Percentiles rank a stretch among this genome's conserved stretches.
These are phyloP conservation scores for Colletotrichum cuscutae DNA, from an alignment of 2,329 filamentous ascomycete genomes.

Conservation along the genomic window DNA sequence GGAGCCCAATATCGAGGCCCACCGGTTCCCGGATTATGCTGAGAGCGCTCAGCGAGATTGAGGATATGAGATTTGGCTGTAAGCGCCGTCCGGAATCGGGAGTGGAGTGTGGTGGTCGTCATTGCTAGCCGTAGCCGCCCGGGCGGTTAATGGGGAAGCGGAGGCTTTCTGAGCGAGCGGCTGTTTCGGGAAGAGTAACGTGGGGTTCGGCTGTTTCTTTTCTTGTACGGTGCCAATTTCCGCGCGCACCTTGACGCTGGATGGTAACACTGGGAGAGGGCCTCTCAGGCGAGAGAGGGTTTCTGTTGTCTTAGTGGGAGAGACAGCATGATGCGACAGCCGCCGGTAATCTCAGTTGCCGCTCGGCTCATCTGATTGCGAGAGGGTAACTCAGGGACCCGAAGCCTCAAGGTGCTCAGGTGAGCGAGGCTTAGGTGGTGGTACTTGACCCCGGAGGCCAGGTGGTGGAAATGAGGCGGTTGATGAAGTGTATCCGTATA, in stretches of 20 bases:
- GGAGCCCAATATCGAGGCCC: background rate
- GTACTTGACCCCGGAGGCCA: background rate
- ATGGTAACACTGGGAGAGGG: slow-evolving; percentile 2
- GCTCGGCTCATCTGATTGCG: slow-evolving; percentile 12
- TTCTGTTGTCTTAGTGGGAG: slow-evolving; percentile 5
- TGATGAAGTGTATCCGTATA: background rate
- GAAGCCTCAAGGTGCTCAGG: background rate
- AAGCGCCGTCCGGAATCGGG: slow-evolving; percentile 33
- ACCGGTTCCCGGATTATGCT: background rate
- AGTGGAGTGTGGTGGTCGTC: background rate
- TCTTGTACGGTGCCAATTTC: slow-evolving; percentile 6
- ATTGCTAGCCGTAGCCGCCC: slow-evolving; percentile 27
- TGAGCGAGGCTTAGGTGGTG: background rate
- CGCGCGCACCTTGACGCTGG: background rate
- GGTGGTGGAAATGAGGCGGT: slow-evolving; percentile 20
- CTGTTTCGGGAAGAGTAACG: slow-evolving; percentile 11
- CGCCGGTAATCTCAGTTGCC: slow-evolving; percentile 29
- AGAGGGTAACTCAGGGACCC: background rate
- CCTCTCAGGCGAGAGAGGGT: background rate
- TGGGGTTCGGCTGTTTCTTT: slow-evolving; percentile 4
- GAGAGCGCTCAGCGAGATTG: background rate
- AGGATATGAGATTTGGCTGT: background rate
- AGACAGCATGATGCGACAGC: slow-evolving; percentile 22
- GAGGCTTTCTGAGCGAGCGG: slow-evolving; percentile 6
- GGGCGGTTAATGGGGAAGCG: slow-evolving; percentile 32